Evolutionary conservation across 176 grass and related monocot species (phyloP).

Genomic region (Carex littledalei): DNA sequence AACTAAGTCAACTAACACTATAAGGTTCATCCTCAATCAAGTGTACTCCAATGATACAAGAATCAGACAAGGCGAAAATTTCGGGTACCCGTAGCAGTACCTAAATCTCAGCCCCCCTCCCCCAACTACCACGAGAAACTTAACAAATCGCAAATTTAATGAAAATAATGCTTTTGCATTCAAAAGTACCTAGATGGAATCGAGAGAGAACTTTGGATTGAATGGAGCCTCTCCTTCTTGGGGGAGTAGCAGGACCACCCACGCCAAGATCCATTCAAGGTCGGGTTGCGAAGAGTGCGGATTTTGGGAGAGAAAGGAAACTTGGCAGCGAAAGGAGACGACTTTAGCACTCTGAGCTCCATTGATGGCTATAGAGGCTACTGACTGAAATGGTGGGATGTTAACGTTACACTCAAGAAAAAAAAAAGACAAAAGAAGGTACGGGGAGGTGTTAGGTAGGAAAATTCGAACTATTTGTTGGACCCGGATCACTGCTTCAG

Average conservation of each 20-base stretch:
- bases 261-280: neutral
- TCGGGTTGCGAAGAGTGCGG: neutral
- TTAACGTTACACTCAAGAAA: neutral
- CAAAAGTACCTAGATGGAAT: constrained; percentile 21
- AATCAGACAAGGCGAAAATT: neutral
- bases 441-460: neutral
- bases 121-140: neutral
- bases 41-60: neutral
- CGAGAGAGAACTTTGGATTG: constrained; percentile 25
- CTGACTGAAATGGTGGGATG: neutral
- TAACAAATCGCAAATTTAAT: neutral
- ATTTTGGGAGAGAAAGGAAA: neutral
- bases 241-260: neutral
- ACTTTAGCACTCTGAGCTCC: constrained; percentile 29
- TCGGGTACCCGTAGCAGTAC: neutral
- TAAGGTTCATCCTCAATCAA: neutral
- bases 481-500: neutral
- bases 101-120: neutral
- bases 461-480: neutral
- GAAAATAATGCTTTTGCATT: neutral
- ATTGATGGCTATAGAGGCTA: neutral
- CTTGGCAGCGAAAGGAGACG: neutral
- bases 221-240: constrained; percentile 25
- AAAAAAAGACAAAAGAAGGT: neutral
- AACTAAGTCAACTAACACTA: neutral